Evolutionary conservation across 148 eudicot genomes (phyloP), one percentile per base, ranked within the genome.

Genomic region (Bassia scoparia): DNA sequence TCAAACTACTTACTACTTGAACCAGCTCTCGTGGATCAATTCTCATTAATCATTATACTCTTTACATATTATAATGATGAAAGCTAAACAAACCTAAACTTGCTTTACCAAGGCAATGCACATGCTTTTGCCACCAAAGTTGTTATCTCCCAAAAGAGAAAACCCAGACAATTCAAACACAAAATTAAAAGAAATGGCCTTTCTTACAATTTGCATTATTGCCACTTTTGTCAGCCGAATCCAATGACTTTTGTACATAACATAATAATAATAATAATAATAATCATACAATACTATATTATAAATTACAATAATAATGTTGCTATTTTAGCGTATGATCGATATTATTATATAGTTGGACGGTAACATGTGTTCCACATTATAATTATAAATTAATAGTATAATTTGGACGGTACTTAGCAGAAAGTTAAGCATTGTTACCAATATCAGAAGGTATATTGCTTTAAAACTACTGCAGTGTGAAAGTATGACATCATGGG

Each of bases 341-440:
- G 11, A 10, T 61, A 55, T 34, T 67, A 66, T 41, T 23, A 50
- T 61, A 69, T 69, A 24, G 69, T 2, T 35, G 37, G 43, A 71
- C 58, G 79, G 58, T 64, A 77, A 64, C 80, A 77, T 77, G 80
- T 77, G 70, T 77, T 77, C 44, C 75, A 77, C 75, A 71, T 62
- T 71, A 34, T 41, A 8, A 41, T n/a, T 41, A 41, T 41, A 7
- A 8, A 37, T 1, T 4, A 8, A 7, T 41, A 41, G 12, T 76
- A 70, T 61, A 61, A n/a, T 72, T 56, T 41, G 46, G 46, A 41
- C 46, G 71, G 53, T 30, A n/a, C 1, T 23, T 21, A 37, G 53
- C 29, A 71, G 44, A 69, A 76, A 77, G 65, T 38, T 73, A 49
- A 43, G 56, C 60, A 52, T 52, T 52, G 24, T 16, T 52, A 52